Percentiles rank a stretch among this genome's conserved stretches.
phyloP scores from a whole-genome alignment of 257 asterid species.

The Nicotiana sylvestris region DNA sequence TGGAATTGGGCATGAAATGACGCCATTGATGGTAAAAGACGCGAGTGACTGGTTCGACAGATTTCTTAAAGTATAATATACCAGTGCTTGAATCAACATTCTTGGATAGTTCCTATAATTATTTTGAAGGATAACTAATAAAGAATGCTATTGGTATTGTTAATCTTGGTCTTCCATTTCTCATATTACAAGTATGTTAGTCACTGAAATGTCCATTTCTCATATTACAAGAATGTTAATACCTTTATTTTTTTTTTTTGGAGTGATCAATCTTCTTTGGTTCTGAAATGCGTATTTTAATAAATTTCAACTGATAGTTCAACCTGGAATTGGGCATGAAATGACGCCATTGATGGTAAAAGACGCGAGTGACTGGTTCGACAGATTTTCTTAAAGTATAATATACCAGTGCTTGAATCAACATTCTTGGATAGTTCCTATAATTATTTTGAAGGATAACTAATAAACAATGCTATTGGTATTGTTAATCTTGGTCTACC shows the following conservation, averaged over 20 bases:
- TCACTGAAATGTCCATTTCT: too few species aligned
- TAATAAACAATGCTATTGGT: not conserved
- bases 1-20: slow-evolving; percentile 72
- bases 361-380: slow-evolving; percentile 72
- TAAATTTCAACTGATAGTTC: slow-evolving; percentile 46
- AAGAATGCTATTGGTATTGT: not conserved
- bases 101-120: not conserved
- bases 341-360: slow-evolving; percentile 82
- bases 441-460: not conserved
- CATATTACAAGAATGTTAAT: not conserved
- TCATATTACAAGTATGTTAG: not conserved
- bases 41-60: slow-evolving; percentile 69
- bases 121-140: not conserved
- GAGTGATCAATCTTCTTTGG: not conserved
- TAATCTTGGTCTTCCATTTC: not conserved
- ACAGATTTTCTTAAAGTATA: slow-evolving; percentile 25
- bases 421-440: not conserved
- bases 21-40: slow-evolving; percentile 72
- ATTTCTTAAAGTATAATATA: slow-evolving; percentile 16
- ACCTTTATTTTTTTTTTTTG: not conserved
- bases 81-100: not conserved
- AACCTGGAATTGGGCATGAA: slow-evolving; percentile 65
- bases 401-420: not conserved
- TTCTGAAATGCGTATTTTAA: not conserved
- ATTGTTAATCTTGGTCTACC: not conserved